These are phyloP conservation scores for Petunia secreta DNA, from an alignment of 257 asterid species.

Conservation along the genomic window DNA sequence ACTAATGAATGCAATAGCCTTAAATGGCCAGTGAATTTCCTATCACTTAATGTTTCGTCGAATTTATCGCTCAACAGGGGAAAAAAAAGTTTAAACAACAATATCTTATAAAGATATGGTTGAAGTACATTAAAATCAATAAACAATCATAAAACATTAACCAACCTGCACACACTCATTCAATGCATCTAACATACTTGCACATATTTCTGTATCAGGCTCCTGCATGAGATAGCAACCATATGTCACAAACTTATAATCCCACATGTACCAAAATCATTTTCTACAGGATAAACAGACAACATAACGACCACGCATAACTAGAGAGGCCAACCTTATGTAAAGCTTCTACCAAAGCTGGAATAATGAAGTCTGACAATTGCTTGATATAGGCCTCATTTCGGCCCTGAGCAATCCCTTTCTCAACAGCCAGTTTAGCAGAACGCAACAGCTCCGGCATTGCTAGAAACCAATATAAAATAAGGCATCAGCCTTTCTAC, in stretches of 20 bases:
- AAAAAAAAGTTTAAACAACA: not conserved
- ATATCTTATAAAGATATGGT: not conserved
- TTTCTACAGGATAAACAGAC: conserved; percentile 6
- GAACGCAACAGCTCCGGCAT: conserved; percentile 97
- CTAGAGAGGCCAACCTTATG: conserved; percentile 60
- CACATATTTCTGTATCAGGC: conserved; percentile 95
- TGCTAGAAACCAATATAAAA: conserved; percentile 51
- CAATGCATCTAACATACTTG: conserved; percentile 84
- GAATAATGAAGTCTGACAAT: conserved; percentile 71
- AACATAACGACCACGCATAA: conserved; percentile 10
- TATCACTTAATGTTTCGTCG: not conserved
- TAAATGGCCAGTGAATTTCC: not conserved
- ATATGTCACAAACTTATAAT: conserved; percentile 30
- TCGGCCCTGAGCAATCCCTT: conserved; percentile 91
- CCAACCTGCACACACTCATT: conserved; percentile 94
- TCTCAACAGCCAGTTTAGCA: conserved; percentile 93
- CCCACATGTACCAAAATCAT: conserved; percentile 8
- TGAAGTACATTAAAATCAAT: not conserved
- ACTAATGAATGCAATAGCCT: not conserved
- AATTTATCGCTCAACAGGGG: not conserved
- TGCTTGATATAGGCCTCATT: conserved; percentile 80
- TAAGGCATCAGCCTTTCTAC: not conserved
- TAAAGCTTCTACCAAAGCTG: conserved; percentile 86
- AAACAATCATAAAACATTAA: not conserved
- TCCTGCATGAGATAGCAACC: conserved; percentile 58